Evolutionary conservation across 1,284 basidiomycete genomes (phyloP).

Genomic region (Boletus mariae): DNA sequence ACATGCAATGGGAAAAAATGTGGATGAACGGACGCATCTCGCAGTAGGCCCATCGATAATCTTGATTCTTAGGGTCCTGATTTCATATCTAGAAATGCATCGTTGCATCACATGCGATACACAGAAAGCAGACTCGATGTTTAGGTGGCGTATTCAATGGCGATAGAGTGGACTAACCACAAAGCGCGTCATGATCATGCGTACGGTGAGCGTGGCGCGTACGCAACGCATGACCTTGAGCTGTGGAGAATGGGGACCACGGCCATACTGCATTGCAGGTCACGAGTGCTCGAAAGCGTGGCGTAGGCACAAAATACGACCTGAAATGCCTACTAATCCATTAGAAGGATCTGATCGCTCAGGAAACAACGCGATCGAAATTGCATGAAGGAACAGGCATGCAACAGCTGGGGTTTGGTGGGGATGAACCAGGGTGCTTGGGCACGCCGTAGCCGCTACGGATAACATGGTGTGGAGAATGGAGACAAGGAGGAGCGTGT

Average conservation of each 20-base stretch:
- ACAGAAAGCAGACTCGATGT: conserved; percentile 11
- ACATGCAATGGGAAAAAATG: conserved; percentile 5
- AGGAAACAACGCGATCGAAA: conserved; percentile 4
- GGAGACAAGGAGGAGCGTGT: conserved; percentile 18
- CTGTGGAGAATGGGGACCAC: conserved; percentile 14
- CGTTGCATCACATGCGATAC: conserved; percentile 13
- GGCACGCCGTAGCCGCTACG: conserved; percentile 11
- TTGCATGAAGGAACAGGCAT: background rate
- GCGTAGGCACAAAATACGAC: conserved; percentile 6
- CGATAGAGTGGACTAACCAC: conserved; percentile 21
- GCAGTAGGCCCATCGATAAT: conserved; percentile 22
- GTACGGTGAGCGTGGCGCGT: conserved; percentile 1
- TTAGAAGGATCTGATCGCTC: conserved; percentile 22
- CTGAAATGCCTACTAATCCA: background rate
- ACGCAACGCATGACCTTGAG: conserved; percentile 2
- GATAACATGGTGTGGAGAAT: conserved; percentile 13
- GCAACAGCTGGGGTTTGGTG: conserved; percentile 13
- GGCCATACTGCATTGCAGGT: conserved; percentile 10
- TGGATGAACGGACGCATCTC: conserved; percentile 14
- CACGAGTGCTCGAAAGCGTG: conserved; percentile 8
- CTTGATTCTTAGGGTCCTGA: conserved; percentile 22
- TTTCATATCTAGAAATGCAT: conserved; percentile 29
- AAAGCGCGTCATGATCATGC: conserved; percentile 12
- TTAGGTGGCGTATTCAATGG: conserved; percentile 14
- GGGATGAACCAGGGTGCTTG: conserved; percentile 9